phyloP scores from a whole-genome alignment of 371 early-diverging fungal genomes.

The Phascolomyces articulosus region DNA sequence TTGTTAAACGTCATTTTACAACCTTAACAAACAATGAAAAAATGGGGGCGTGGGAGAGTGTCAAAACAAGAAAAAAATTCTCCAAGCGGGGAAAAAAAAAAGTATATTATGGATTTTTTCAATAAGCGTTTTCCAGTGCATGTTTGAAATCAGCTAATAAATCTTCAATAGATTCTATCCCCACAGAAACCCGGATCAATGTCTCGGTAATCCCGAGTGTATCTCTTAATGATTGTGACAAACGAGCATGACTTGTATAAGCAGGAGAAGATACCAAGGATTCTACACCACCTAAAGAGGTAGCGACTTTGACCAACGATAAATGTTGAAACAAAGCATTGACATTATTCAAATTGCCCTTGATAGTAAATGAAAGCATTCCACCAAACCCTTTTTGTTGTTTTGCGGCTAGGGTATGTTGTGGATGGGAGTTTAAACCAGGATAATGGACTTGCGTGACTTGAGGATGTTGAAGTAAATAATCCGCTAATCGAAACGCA shows the following conservation, averaged over 20 bases:
- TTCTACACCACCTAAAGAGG: constrained; percentile 71
- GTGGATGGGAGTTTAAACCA: constrained; percentile 12
- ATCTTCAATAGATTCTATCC: constrained; percentile 67
- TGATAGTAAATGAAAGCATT: constrained; percentile 36
- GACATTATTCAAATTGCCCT: constrained; percentile 22
- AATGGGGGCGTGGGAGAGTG: no score
- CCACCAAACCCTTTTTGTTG: constrained; percentile 19
- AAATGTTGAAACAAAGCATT: background rate
- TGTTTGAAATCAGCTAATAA: constrained; percentile 57
- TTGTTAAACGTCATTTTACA: no score
- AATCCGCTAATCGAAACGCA: constrained; percentile 6
- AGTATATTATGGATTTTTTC: background rate
- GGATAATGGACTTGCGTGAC: constrained; percentile 12
- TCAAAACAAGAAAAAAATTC: no score
- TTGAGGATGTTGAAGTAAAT: background rate
- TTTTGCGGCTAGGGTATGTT: constrained; percentile 4
- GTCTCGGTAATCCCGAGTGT: constrained; percentile 48
- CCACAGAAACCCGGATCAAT: constrained; percentile 64
- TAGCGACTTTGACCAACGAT: constrained; percentile 34
- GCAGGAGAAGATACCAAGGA: constrained; percentile 31
- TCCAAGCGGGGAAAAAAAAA: no score
- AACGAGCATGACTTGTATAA: background rate
- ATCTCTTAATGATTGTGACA: constrained; percentile 54
- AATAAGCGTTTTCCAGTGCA: constrained; percentile 22
- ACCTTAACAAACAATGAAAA: no score